A percentile compares a stretch with the other conserved stretches of the same genome.
Evolutionary conservation across 208 protist genomes (phyloP).

Genomic region (Wallacemonas collosoma): DNA sequence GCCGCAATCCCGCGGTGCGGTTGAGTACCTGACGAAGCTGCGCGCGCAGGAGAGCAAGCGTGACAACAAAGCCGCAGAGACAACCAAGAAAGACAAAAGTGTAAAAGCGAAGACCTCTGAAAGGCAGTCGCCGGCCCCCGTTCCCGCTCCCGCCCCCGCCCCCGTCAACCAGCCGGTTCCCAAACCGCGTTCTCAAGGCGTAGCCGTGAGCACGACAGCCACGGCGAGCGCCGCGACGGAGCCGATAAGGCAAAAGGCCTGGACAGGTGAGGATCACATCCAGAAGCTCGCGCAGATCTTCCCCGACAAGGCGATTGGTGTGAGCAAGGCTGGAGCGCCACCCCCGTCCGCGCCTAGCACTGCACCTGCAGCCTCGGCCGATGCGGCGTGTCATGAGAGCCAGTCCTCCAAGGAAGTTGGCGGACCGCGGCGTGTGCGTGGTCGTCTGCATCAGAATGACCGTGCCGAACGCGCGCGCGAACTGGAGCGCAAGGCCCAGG

Average conservation of each 20-base stretch:
- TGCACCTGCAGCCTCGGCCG: background rate
- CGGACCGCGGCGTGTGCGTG: conserved; percentile 27
- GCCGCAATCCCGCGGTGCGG: conserved; percentile 48
- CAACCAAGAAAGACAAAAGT: too few relatives aligned
- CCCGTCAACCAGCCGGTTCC: conserved; percentile 16
- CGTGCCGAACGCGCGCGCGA: conserved; percentile 36
- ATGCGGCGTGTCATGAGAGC: too few relatives aligned
- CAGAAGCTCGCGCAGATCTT: conserved; percentile 31
- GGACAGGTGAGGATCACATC: conserved; percentile 18
- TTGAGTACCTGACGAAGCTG: conserved; percentile 73
- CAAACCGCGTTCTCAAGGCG: conserved; percentile 36
- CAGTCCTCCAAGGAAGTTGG: background rate
- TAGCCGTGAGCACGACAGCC: background rate
- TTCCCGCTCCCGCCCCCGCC: conserved; percentile 9
- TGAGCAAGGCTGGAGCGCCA: background rate
- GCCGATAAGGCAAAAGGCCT: conserved; percentile 5
- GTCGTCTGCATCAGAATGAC: conserved; percentile 33
- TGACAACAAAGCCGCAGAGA: background rate
- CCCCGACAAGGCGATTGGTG: conserved; percentile 19
- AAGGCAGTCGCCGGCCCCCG: background rate
- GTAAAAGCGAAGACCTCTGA: background rate
- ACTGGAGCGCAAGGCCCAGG: conserved; percentile 34
- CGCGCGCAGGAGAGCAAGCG: background rate
- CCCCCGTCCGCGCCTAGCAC: background rate
- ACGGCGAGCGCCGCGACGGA: conserved; percentile 12